Evolutionary conservation across 257 asterid species (phyloP), one percentile per base, ranked within the genome.

Genomic region (Hygrophila difformis): DNA sequence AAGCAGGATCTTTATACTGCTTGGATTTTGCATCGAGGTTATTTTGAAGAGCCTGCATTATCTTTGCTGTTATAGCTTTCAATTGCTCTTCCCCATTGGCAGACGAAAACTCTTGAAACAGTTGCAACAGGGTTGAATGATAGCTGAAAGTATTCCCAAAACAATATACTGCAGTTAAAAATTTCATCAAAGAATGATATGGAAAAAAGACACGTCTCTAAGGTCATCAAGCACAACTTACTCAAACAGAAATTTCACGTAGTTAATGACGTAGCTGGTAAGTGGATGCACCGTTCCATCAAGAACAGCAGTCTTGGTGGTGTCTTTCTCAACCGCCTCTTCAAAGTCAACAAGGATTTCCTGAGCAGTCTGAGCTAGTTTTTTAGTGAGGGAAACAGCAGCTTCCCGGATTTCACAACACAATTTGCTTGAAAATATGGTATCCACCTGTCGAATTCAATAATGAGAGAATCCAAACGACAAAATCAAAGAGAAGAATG

Each of bases 261-360:
- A 89, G 72, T 89, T 85, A 37, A 89, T 89, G 36, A 89, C 96
- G 45, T 89, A 89, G 85, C 96, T 89, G 28, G 98, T 89, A 52
- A 89, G 59, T 22, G 98, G 98, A 64, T 89, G 98, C 61, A 89
- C 98, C 29, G 98, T 86, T 69, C 98, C 98, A 73, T 89, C 98
- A 33, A 85, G 85, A 73, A 86, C 93, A 38, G 98, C 79, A 39
- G 96, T 85, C 66, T 89, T 89, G 13, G 98, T 82, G 55, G 88
- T 78, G 56, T 89, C 98, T 61, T 89, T 89, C 51, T 89, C 98
- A 53, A 89, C 98, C 44, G 93, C 98, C 62, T 89, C 98, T 67
- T 85, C 91, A 57, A 89, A 89, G 73, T 89, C 94, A n/a, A 63
- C 93, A 47, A 89, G 82, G 13, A 94, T 89, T 64, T 89, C 96